Base-by-base conservation (phyloP, 2,329 filamentous ascomycete genomes). In the Claviceps citrina region DNA sequence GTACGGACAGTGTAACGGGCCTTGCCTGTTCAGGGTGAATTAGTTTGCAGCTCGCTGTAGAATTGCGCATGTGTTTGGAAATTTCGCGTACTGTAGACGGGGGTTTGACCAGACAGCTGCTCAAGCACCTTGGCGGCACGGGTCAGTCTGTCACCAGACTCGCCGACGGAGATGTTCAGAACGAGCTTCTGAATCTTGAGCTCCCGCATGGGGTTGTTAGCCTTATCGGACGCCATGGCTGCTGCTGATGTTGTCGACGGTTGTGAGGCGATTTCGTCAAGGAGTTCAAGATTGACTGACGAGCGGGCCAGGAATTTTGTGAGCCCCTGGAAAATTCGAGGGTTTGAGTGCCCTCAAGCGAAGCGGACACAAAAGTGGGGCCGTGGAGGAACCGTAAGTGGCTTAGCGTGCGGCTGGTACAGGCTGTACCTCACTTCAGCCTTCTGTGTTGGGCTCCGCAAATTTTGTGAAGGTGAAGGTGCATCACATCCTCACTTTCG, bases 141-240 rank as follows among this genome's bases (percentile, higher is more conserved):
- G 60, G 91, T 98, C 66, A 98, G 82, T 81, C 91, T 93, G 75
- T 98, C 91, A 84, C 91, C 91, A 81, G 89, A 96, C 78, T 98
- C 91, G 73, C 91, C 91, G 61, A 98, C 91, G 58, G 84, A 95
- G 72, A 95, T 95, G 81, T 95, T 95, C 66, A 95, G 84, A 69
- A 94, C 87, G 68, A 95, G 84, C 78, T 95, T 95, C 75, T 93
- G 85, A 73, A 95, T 91, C 76, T 86, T 85, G 66, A 96, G 84
- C 76, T 98, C 89, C 76, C 87, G 84, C 91, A 98, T 98, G 74
- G 91, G 89, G 80, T 98, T 98, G 67, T 76, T 73, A 66, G 75
- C 67, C 78, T 96, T 95, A 66, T 89, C 84, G 67, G 81, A 73
- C 68, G 57, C 57, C 62, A 65, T 65, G 54, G 55, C 55, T 61